Conservation (phyloP, 2,329 filamentous ascomycete genomes). For the Acephala macrosclerotiorum region DNA sequence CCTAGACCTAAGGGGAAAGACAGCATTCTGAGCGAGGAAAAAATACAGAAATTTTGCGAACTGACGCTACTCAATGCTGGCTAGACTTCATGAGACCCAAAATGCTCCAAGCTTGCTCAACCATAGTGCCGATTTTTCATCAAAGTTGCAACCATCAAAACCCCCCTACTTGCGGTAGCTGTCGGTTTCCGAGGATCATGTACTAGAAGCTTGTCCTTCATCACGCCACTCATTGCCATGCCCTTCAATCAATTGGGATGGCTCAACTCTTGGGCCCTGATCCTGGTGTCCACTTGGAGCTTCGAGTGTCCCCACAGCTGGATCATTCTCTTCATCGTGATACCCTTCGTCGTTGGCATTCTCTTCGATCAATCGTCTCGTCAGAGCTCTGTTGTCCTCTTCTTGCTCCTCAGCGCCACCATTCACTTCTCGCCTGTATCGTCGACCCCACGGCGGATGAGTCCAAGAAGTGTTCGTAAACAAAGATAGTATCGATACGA, state of each 20-base stretch:
- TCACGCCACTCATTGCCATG: constrained; percentile 36
- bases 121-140: neutral
- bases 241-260: constrained; percentile 33
- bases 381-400: constrained; percentile 34
- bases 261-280: constrained; percentile 37
- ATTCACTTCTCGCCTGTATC: constrained; percentile 28
- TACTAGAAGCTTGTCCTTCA: constrained; percentile 14
- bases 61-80: neutral
- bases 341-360: constrained; percentile 32
- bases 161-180: neutral
- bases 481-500: constrained; percentile 36
- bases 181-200: neutral
- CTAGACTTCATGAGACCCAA: neutral
- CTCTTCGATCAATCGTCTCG: constrained; percentile 39
- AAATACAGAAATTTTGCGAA: neutral
- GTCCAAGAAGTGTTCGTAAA: constrained; percentile 39
- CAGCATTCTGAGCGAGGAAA: neutral
- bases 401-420: constrained; percentile 26
- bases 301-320: constrained; percentile 2
- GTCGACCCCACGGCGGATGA: constrained; percentile 28
- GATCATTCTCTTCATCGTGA: constrained; percentile 33
- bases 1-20: neutral
- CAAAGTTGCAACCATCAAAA: neutral
- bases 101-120: neutral
- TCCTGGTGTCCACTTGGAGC: constrained; percentile 18